These are phyloP conservation scores for Neckera pumila DNA, from an alignment of 225 moss, liverwort and hornwort species.

Conservation along the genomic window DNA sequence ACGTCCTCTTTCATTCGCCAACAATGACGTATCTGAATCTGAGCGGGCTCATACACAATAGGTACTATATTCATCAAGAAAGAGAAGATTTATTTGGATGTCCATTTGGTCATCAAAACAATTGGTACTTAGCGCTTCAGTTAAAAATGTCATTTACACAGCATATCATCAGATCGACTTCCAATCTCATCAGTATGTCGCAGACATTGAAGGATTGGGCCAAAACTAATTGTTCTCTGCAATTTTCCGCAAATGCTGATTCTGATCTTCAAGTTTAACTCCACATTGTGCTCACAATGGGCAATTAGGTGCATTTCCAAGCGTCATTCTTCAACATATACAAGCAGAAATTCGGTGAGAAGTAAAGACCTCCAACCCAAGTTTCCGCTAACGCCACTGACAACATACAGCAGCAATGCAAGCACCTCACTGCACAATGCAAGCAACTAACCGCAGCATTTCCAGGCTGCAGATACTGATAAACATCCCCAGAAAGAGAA, in stretches of 20 bases:
- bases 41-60: background rate
- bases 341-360: background rate
- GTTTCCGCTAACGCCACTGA: background rate
- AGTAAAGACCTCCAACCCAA: background rate
- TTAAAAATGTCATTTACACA: background rate
- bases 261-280: background rate
- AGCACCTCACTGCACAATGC: background rate
- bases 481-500: background rate
- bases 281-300: background rate
- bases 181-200: background rate
- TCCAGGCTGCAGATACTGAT: background rate
- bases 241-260: background rate
- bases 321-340: background rate
- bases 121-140: background rate
- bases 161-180: background rate
- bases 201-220: background rate
- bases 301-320: background rate
- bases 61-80: background rate
- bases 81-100: background rate
- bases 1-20: background rate
- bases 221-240: background rate
- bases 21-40: background rate
- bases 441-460: background rate
- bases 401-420: background rate
- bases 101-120: background rate